Evolutionary conservation across 2,329 filamentous ascomycete species (phyloP), one percentile per base, ranked within the genome.

Genomic region (Cladophialophora carrionii): DNA sequence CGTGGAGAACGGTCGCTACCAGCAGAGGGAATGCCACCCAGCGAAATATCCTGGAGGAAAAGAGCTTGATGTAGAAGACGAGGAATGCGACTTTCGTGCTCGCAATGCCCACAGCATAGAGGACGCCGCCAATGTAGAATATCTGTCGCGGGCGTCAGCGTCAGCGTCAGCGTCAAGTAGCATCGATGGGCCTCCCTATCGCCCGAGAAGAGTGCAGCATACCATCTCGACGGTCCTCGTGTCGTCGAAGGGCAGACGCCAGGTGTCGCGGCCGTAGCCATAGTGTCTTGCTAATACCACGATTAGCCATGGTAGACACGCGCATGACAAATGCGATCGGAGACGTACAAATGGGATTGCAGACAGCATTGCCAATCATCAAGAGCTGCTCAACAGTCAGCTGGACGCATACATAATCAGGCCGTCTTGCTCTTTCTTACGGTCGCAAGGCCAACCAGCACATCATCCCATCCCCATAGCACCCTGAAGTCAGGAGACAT

Each of bases 61-160:
- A 79, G 10, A 81, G 73, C 1, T 78, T 61, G 17, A 83, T 73
- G 61, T 82, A 81, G 24, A 76, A 70, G 32, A 72, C 76, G 5
- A 77, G 75, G 26, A 80, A 72, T 17, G 74, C 71, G 58, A 75
- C 72, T 34, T 76, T 75, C 41, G 71, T 76, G 52, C 78, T 20
- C 1, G 81, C 74, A 9, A 84, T 72, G n/a, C 80, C 74, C 2
- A 74, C 61, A 67, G 84, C 83, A 71, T 85, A 84, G 37, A 66
- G 34, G 12, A 66, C n/a, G 26, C 60, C 63, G 24, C 66, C 64
- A 34, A 64, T 66, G 53, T 63, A 68, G 52, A 63, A 63, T 14
- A 63, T 54, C 52, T 54, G 24, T 20, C 48, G 24, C 14, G 14
- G 6, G 48, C 8, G 22, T 6, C 2, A 51, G 22, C 22, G 22